phyloP scores from a whole-genome alignment of 345 rosid genomes.

The Populus pruinosa region DNA sequence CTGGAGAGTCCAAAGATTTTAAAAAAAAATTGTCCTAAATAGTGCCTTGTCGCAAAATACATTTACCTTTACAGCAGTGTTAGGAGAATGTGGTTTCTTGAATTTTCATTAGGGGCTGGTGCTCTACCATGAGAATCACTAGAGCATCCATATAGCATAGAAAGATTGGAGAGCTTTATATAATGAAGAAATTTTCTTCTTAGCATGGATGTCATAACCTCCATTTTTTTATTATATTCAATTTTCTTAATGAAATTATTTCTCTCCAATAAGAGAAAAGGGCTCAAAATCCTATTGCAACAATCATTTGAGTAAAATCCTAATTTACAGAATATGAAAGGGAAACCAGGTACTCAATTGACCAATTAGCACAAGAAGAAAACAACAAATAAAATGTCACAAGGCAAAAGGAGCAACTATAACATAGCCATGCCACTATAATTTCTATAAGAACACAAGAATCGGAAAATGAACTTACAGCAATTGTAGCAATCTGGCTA shows the following conservation, averaged over 20 bases:
- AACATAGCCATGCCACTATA: not conserved
- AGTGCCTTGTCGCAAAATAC: no score
- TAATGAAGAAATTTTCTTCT: not conserved
- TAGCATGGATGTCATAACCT: not conserved
- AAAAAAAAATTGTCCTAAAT: no score
- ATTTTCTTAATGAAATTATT: not conserved
- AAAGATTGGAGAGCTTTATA: no score
- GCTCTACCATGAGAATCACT: no score
- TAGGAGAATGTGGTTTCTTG: no score
- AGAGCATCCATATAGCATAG: no score
- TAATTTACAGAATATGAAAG: not conserved
- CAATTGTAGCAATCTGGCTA: constrained; percentile 99
- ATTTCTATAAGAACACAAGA: not conserved
- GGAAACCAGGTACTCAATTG: not conserved
- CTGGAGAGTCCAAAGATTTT: no score
- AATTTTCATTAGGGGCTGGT: no score
- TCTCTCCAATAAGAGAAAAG: not conserved
- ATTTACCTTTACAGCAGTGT: no score
- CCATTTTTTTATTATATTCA: not conserved
- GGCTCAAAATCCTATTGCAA: not conserved
- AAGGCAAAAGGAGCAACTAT: not conserved
- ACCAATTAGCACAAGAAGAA: not conserved
- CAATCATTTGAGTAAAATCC: not conserved
- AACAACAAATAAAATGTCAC: not conserved
- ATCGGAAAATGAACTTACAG: constrained; percentile 53